Conservation (phyloP, 2,329 filamentous ascomycete species). For the Tolypocladium ophioglossoides region DNA sequence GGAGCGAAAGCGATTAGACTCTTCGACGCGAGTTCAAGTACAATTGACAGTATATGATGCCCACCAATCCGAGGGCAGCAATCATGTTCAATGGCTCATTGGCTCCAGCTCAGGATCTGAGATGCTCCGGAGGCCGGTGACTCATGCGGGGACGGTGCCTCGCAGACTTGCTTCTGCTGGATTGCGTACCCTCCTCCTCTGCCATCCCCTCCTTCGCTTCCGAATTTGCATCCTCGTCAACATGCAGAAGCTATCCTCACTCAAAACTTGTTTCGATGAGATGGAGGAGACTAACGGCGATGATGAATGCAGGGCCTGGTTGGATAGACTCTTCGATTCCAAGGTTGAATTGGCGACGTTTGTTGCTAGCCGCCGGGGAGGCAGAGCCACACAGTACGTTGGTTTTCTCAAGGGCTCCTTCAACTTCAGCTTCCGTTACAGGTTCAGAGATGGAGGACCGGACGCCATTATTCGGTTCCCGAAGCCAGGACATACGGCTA, state of each 20-base stretch:
- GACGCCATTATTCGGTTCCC: constrained; percentile 16
- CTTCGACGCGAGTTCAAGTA: too few species aligned
- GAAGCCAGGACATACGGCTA: constrained; percentile 11
- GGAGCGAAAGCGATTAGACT: too few species aligned
- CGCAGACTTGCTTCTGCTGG: too few species aligned
- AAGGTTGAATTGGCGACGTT: constrained; percentile 11
- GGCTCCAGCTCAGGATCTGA: too few species aligned
- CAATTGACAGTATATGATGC: too few species aligned
- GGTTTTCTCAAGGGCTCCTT: constrained; percentile 15
- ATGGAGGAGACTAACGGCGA: constrained; percentile 11
- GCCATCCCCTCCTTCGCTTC: too few species aligned
- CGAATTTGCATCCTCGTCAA: too few species aligned
- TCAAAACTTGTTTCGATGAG: constrained; percentile 6
- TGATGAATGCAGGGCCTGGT: constrained; percentile 12
- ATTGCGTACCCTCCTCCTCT: too few species aligned
- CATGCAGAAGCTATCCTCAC: neutral
- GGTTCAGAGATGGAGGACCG: constrained; percentile 8
- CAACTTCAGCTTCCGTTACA: constrained; percentile 15
- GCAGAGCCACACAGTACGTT: constrained; percentile 8
- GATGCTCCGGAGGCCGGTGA: too few species aligned
- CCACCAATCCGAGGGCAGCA: too few species aligned
- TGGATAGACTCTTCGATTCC: constrained; percentile 8
- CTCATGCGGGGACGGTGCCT: too few species aligned
- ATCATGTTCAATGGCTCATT: too few species aligned
- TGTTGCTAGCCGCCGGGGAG: constrained; percentile 9